Base-by-base conservation (phyloP, 306 rosid species). In the Lathyrus aphaca region DNA sequence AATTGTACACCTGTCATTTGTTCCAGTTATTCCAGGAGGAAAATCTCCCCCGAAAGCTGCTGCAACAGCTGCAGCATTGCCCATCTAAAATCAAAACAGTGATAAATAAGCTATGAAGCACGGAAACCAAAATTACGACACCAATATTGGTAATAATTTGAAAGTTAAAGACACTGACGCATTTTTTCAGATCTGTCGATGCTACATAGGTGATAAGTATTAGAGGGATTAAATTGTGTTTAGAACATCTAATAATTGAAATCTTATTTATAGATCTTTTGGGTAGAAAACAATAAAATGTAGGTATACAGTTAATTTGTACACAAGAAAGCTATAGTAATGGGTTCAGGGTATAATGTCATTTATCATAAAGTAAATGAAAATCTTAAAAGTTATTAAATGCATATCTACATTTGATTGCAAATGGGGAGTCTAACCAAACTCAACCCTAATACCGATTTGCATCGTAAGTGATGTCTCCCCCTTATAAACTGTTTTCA, bases 21-120 rank as follows among this genome's bases (percentile, higher is more conserved):
- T 89, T 78, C 99, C 99, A 32, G 92, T 89, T 53, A 95, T 84
- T 50, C 97, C 99, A 65, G 95, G 99, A 65, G 99, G 99, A 83
- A 95, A 79, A 75, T 96, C 95, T 77, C 97, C 99, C 25, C 90
- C 99, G 56, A 91, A 91, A 77, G 97, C 96, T 44, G 97, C 86
- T 11, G 96, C 92, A 75, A 91, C 86, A 53, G 97, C 97, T 7
- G 96, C 89, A 15, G 92, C 91, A 70, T 95, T 91, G 32, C 92
- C 81, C 97, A 88, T 87, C 99, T 91, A 86, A 37, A 70, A 64
- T 74, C 66, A 77, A 67, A 13, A 69, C 42, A 50, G 35, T 4
- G 35, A 30, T 30, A 32, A 30, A 32, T 23, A 25, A 25, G 29
- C 29, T 2, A 3, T 25, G 29, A 25, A 2, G 29, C 29, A 25